Base-by-base conservation (phyloP, 805 yeast species). In the Cyberlindnera xylosilytica region DNA sequence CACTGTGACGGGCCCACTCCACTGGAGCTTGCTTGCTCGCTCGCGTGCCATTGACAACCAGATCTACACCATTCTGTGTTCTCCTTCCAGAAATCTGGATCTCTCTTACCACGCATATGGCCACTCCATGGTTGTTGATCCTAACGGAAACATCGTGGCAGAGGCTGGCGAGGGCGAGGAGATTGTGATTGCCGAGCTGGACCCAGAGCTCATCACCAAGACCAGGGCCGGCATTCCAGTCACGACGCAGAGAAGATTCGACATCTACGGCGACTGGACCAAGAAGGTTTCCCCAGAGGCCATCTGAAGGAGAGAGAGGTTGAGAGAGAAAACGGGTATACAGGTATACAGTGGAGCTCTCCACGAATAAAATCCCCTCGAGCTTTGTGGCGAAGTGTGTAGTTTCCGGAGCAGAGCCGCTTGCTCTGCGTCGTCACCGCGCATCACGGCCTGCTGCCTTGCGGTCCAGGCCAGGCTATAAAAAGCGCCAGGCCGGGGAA, bases 111-210 rank as follows among this genome's bases (percentile, higher is more conserved):
- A 79, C 52, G 82, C 86, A 0, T 81, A 75, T 51, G 88, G 88
- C 1, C 88, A 81, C 54, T 77, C 84, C 0, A 58, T 81, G 56
- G 79, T 81, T 6, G 83, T 77, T 35, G 81, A 79, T 57, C 88
- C 88, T 20, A 68, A 67, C 41, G 88, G 87, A 30, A 71, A 73
- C 19, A 67, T 81, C 33, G 53, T 81, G 30, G 81, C 81, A 7
- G 95, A 87, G 58, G 95, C 95, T 5, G 91, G 84, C 10, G 88
- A 82, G 51, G 81, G 72, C 13, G 95, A 87, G 63, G 86, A 78
- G 52, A 81, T 85, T 47, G 72, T 86, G 5, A 83, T 78, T 56
- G 88, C 89, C 4, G 87, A 79, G 51, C 67, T 88, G 44, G 84
- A 83, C 44, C 85, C 87, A 3, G 78, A 68, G 12, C 61, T 66